Conservation (phyloP, 2,329 filamentous ascomycete species). For the Monosporascus sp. region DNA sequence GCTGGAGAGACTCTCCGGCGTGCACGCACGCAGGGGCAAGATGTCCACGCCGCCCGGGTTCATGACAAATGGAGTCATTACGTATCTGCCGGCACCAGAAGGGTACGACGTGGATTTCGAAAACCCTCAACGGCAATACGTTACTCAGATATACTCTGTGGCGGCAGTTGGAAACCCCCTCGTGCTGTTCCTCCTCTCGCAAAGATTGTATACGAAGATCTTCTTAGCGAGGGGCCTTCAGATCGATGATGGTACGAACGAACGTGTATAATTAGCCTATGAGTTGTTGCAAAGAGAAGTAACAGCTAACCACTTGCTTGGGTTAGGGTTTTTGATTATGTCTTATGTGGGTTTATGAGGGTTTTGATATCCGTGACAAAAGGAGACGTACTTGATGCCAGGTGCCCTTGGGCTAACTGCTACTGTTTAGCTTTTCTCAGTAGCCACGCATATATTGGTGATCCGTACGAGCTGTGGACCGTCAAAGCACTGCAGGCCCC, state of each 20-base stretch:
- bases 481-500: neutral
- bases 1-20: too few species aligned
- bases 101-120: conserved; percentile 7
- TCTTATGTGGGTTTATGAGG: neutral
- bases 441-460: neutral
- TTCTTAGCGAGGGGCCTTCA: conserved; percentile 1
- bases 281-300: neutral
- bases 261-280: neutral
- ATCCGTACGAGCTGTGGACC: neutral
- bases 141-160: conserved; percentile 1
- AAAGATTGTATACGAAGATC: conserved; percentile 4
- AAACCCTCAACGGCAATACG: neutral
- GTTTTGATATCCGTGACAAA: neutral
- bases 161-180: neutral
- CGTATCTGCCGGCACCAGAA: conserved; percentile 3
- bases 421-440: neutral
- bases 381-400: neutral
- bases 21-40: too few species aligned
- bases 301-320: neutral
- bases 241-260: conserved; percentile 5
- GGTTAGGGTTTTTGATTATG: neutral
- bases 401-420: neutral
- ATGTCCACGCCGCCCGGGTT: too few species aligned
- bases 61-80: neutral
- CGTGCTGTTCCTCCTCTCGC: neutral